phyloP scores from a whole-genome alignment of 805 yeast genomes.

The Cyberlindnera nakhonratchasimensis region DNA sequence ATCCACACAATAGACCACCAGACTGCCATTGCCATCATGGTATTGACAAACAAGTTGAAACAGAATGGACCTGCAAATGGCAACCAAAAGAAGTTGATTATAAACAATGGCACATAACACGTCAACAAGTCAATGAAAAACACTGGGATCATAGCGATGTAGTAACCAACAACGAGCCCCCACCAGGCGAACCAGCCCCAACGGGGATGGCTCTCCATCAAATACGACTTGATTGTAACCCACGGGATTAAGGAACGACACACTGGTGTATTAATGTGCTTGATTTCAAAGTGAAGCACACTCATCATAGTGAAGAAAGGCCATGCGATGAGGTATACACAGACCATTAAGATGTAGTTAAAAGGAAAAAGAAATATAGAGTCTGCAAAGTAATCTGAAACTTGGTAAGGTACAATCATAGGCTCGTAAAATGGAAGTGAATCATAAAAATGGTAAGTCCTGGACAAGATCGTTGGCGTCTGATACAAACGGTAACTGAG shows the following conservation, averaged over 20 bases:
- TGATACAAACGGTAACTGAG: not conserved
- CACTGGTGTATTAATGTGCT: conserved; percentile 6
- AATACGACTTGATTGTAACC: conserved; percentile 1
- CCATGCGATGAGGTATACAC: conserved; percentile 1
- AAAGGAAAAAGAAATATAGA: conserved; percentile 3
- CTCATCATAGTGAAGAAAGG: not conserved
- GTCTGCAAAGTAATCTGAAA: not conserved
- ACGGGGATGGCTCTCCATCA: conserved; percentile 1
- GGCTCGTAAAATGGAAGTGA: conserved; percentile 3
- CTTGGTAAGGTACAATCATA: not conserved
- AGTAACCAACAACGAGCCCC: conserved; percentile 4
- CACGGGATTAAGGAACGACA: conserved; percentile 3
- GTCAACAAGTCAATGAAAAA: not conserved
- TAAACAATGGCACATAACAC: not conserved
- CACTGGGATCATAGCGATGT: conserved; percentile 1
- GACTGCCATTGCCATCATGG: not conserved
- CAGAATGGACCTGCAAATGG: not conserved
- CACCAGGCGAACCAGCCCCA: conserved; percentile 11
- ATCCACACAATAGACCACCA: conserved; percentile 1
- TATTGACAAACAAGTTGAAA: not conserved
- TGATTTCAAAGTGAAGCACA: conserved; percentile 1
- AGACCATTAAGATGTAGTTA: conserved; percentile 7
- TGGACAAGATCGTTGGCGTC: conserved; percentile 2
- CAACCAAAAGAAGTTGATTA: conserved; percentile 2
- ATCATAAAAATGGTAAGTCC: not conserved